These are phyloP conservation scores for Eucalyptus guilfoylei DNA, from an alignment of 345 rosid species.

Conservation along the genomic window DNA sequence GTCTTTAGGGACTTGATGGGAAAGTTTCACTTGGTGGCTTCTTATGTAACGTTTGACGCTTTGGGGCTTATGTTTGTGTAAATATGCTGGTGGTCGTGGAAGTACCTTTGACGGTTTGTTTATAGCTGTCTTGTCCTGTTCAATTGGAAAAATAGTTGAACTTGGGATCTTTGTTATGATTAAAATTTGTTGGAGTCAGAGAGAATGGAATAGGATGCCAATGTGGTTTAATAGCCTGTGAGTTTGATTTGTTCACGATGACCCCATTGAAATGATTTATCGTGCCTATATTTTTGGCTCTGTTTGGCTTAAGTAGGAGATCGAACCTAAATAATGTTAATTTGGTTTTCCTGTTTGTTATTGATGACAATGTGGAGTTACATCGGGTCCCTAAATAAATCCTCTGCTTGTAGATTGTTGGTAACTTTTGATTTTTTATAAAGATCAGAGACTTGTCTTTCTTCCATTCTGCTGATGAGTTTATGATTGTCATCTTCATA, in stretches of 20 bases:
- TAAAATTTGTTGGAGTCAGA: background rate
- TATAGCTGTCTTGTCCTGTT: background rate
- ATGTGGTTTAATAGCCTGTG: background rate
- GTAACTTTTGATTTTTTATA: background rate
- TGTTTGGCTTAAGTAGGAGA: background rate
- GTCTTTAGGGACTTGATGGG: background rate
- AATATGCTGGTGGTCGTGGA: background rate
- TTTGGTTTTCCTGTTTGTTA: background rate
- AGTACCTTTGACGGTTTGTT: background rate
- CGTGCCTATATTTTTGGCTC: background rate
- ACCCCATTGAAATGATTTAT: background rate
- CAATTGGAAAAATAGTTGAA: background rate
- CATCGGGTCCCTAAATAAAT: background rate
- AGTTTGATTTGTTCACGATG: background rate
- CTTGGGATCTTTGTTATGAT: background rate
- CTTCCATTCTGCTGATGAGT: background rate
- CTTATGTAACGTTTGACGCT: background rate
- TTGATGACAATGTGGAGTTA: background rate
- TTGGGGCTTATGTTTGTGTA: background rate
- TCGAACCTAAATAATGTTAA: fast-evolving
- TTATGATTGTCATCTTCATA: background rate
- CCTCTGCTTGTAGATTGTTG: background rate
- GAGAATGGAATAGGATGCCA: background rate
- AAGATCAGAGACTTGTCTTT: background rate
- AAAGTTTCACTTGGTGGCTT: background rate